Base-by-base conservation (phyloP, 2,329 filamentous ascomycete species). In the Aspergillus sp. region DNA sequence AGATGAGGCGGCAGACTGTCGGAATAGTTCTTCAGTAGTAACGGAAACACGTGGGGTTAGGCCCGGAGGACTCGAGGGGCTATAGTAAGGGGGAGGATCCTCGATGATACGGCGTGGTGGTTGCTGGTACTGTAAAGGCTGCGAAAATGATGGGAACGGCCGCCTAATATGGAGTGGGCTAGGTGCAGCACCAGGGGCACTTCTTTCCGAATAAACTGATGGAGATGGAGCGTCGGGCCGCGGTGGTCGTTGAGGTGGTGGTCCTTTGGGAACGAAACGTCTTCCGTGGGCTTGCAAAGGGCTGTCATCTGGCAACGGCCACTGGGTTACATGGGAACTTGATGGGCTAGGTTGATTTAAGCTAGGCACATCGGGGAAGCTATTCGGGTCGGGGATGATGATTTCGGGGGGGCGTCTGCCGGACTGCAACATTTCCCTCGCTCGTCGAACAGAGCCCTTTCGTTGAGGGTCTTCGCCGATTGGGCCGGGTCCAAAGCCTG, bases 271-370 rank as follows among this genome's bases (percentile, higher is more conserved):
- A 30, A 55, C 54, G 33, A 64, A 45, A 33, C 50, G 48, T 38
- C 51, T 51, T 19, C 52, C 53, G 49, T 64, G 54, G 39, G 56
- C 4, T 19, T 19, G 49, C 11, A 52, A 39, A 31, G 55, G 48
- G 30, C 57, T 45, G 38, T 62, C 59, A 49, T 67, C 62, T n/a
- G 67, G 60, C 7, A 75, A 59, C 39, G 73, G 71, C 73, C 73
- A 75, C 57, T 72, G 68, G 32, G 67, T 65, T 46, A 63, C 60
- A 40, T 67, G 67, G 7, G 68, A 60, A n/a, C 49, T 41, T 31
- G 58, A 42, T 8, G 45, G 41, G 33, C 51, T 48, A 10, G 50
- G 19, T 19, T 2, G 19, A 19, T 19, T 19, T 4, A 19, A 19
- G 19, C 19, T 19, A 34, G 50, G 52, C 33, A 40, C 48, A 40